phyloP scores from a whole-genome alignment of 2,329 filamentous ascomycete species.

The Tolypocladium tropicale region DNA sequence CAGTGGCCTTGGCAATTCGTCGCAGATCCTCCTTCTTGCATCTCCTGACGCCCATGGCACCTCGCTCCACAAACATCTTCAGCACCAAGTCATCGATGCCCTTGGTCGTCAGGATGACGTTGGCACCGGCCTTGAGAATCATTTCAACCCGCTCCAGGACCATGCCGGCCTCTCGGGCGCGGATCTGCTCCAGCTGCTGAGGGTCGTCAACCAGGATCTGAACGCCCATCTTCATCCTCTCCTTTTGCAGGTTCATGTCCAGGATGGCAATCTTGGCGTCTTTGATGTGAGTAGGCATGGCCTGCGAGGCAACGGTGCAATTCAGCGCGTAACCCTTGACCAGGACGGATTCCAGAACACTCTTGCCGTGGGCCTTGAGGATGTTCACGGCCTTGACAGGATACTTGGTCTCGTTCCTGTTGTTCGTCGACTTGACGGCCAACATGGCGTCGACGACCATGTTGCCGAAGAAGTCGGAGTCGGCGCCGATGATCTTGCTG shows the following conservation, averaged over 20 bases:
- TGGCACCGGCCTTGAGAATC: slow-evolving; percentile 95
- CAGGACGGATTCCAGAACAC: slow-evolving; percentile 73
- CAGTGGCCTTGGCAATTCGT: slow-evolving; percentile 91
- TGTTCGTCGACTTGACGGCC: slow-evolving; percentile 88
- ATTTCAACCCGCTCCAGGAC: slow-evolving; percentile 90
- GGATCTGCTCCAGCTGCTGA: slow-evolving; percentile 93
- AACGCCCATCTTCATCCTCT: slow-evolving; percentile 97
- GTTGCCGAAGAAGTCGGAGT: slow-evolving; percentile 93
- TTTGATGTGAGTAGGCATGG: slow-evolving; percentile 85
- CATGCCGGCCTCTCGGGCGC: slow-evolving; percentile 85
- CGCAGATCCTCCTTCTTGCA: slow-evolving; percentile 98
- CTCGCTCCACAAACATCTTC: slow-evolving; percentile 89
- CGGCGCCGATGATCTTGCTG: slow-evolving; percentile 93
- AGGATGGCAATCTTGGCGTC: slow-evolving; percentile 96
- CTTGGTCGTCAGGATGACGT: slow-evolving; percentile 94
- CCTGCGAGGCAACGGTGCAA: slow-evolving; percentile 96
- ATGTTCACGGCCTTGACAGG: slow-evolving; percentile 99
- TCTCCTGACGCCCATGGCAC: slow-evolving; percentile 88
- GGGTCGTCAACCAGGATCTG: slow-evolving; percentile 98
- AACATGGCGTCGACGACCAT: slow-evolving; percentile 97
- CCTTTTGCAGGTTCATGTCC: slow-evolving; percentile 98
- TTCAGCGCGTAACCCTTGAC: slow-evolving; percentile 97
- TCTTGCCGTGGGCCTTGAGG: slow-evolving; percentile 96
- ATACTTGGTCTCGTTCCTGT: slow-evolving; percentile 85
- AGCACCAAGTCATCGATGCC: slow-evolving; percentile 94